Percentiles rank a stretch among this genome's conserved stretches.
Conservation (phyloP, 495 filamentous ascomycete genomes). For the Aspergillus saccharolyticus region DNA sequence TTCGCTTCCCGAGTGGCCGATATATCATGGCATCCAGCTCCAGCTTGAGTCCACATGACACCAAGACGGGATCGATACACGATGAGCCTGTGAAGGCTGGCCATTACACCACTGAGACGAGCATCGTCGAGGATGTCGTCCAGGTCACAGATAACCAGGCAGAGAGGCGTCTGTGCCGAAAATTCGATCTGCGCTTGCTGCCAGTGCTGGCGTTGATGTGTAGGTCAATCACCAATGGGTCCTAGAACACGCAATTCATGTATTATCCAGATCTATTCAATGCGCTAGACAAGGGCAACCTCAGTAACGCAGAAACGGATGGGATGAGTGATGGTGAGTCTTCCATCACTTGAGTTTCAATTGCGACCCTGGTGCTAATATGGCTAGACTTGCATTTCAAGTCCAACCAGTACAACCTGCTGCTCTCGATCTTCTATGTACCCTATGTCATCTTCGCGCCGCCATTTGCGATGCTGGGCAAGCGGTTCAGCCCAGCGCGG, state of each 20-base stretch:
- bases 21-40: background rate
- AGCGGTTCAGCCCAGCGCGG: slow-evolving; percentile 58
- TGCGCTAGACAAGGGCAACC: slow-evolving; percentile 61
- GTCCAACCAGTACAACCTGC: slow-evolving; percentile 62
- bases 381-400: slow-evolving; percentile 50
- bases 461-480: slow-evolving; percentile 61
- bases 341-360: slow-evolving; percentile 1
- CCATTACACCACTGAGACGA: slow-evolving; percentile 27
- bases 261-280: slow-evolving; percentile 49
- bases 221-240: slow-evolving; percentile 21
- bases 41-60: slow-evolving; percentile 8
- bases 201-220: slow-evolving; percentile 63
- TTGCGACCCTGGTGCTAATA: background rate
- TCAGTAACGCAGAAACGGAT: slow-evolving; percentile 68
- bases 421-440: slow-evolving; percentile 71
- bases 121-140: slow-evolving; percentile 32
- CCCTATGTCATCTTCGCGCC: slow-evolving; percentile 69
- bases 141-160: slow-evolving; percentile 43
- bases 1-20: background rate
- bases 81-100: slow-evolving; percentile 30
- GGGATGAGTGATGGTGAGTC: slow-evolving; percentile 45
- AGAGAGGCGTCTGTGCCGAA: slow-evolving; percentile 58
- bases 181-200: slow-evolving; percentile 58
- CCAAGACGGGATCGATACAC: slow-evolving; percentile 18
- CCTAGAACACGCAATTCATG: background rate